Evolutionary conservation across 805 yeast species (phyloP).

Genomic region (Priceomyces haplophilus): DNA sequence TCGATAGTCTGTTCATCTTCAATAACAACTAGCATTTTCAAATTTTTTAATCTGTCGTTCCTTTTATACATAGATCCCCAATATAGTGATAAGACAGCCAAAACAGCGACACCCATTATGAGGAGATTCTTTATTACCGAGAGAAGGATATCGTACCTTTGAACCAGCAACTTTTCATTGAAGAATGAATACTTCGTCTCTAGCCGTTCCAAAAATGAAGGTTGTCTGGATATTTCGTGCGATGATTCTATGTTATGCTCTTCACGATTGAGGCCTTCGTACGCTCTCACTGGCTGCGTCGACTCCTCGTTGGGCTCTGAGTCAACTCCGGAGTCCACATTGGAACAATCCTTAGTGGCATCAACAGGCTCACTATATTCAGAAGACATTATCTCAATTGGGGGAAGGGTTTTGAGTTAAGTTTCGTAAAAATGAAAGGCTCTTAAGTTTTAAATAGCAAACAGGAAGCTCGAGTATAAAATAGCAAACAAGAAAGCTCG

Average conservation of each 20-base stretch:
- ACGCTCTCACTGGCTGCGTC: neutral
- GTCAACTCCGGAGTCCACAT: neutral
- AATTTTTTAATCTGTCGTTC: conserved; percentile 25
- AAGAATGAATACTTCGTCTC: conserved; percentile 32
- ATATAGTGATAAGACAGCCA: conserved; percentile 35
- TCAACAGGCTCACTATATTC: neutral
- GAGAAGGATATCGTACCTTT: conserved; percentile 18
- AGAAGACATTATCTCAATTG: neutral
- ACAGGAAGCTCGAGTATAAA: no score
- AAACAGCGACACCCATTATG: conserved; percentile 31
- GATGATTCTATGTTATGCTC: neutral
- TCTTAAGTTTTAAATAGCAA: no score
- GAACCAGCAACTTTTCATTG: conserved; percentile 19
- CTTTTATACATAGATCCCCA: conserved; percentile 41
- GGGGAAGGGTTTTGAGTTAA: no score
- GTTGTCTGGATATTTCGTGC: neutral
- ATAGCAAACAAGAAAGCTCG: no score
- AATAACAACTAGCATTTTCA: conserved; percentile 35
- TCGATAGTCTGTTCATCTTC: conserved; percentile 28
- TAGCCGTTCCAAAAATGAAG: conserved; percentile 18
- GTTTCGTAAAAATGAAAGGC: no score
- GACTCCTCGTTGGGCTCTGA: neutral
- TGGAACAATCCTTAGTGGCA: neutral
- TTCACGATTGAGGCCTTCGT: neutral
- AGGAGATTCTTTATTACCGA: conserved; percentile 21